These are phyloP conservation scores for Cyclospora cayetanensis DNA, from an alignment of 169 alveolate genomes.

Conservation along the genomic window DNA sequence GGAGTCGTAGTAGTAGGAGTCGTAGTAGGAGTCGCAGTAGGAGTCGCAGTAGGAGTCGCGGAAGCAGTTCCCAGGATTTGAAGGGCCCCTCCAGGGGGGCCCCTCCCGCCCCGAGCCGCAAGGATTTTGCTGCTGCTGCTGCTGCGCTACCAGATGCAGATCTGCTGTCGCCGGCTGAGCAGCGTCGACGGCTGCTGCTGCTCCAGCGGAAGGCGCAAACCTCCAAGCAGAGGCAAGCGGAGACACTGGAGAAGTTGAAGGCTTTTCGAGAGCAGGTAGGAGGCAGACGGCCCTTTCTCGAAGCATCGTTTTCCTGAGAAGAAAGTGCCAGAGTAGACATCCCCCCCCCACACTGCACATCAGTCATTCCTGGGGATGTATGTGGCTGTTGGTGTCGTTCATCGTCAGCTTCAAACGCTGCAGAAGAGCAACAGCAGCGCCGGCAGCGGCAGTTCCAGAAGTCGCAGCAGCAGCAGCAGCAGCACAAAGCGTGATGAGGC, in stretches of 20 bases:
- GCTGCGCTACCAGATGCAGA: conserved; percentile 31
- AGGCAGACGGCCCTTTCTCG: too few species aligned
- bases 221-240: conserved; percentile 11
- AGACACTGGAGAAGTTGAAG: conserved; percentile 53
- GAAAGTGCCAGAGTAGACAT: too few species aligned
- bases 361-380: too few species aligned
- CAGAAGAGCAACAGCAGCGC: neutral
- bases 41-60: conserved; percentile 4
- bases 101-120: conserved; percentile 19
- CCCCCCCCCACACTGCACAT: too few species aligned
- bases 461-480: conserved; percentile 25
- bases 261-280: conserved; percentile 52
- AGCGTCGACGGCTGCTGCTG: conserved; percentile 45
- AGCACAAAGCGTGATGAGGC: neutral
- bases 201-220: neutral
- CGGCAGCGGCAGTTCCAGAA: neutral
- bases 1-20: neutral
- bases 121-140: conserved; percentile 46
- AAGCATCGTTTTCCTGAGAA: too few species aligned
- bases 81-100: neutral
- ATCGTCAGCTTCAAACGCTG: neutral
- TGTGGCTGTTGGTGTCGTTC: too few species aligned
- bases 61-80: neutral
- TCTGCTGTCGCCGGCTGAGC: conserved; percentile 48
- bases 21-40: neutral